Evolutionary conservation across 2,329 filamentous ascomycete genomes (phyloP).

Genomic region (Neodidymelliopsis sp.): DNA sequence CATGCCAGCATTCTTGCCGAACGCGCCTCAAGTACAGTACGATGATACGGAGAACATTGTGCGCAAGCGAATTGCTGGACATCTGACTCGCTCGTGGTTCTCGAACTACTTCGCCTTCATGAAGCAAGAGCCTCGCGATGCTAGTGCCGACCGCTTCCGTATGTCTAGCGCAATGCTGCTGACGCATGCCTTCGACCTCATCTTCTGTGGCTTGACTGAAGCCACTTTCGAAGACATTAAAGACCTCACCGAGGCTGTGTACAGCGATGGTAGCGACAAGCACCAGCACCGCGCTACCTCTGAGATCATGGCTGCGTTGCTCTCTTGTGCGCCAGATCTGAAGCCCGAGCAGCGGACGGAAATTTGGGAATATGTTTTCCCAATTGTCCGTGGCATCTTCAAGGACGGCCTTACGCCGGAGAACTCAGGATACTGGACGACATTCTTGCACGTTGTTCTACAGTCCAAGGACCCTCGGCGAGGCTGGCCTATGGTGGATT

Average conservation of each 20-base stretch:
- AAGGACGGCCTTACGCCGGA: constrained; percentile 93
- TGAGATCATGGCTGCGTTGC: constrained; percentile 87
- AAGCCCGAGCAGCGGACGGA: constrained; percentile 74
- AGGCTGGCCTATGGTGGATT: constrained; percentile 83
- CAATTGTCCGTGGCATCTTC: constrained; percentile 84
- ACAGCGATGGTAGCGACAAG: constrained; percentile 93
- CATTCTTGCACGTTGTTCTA: constrained; percentile 87
- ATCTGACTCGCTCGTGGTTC: constrained; percentile 86
- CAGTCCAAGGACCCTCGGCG: constrained; percentile 90
- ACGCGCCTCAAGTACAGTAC: constrained; percentile 75
- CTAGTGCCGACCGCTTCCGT: constrained; percentile 82
- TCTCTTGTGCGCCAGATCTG: constrained; percentile 82
- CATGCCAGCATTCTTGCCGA: constrained; percentile 80
- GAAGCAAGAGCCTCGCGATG: constrained; percentile 93
- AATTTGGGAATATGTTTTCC: constrained; percentile 90
- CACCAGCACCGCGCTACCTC: constrained; percentile 96
- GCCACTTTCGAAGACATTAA: constrained; percentile 89
- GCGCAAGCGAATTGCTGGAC: constrained; percentile 78
- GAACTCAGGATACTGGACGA: constrained; percentile 93
- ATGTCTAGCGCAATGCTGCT: constrained; percentile 87
- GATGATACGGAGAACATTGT: constrained; percentile 80
- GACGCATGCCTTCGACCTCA: constrained; percentile 88
- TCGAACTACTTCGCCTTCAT: constrained; percentile 87
- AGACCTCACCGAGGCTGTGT: constrained; percentile 77
- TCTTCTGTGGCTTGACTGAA: constrained; percentile 78